Evolutionary conservation across 805 yeast species (phyloP).

Genomic region (Ogataea paradorogensis): DNA sequence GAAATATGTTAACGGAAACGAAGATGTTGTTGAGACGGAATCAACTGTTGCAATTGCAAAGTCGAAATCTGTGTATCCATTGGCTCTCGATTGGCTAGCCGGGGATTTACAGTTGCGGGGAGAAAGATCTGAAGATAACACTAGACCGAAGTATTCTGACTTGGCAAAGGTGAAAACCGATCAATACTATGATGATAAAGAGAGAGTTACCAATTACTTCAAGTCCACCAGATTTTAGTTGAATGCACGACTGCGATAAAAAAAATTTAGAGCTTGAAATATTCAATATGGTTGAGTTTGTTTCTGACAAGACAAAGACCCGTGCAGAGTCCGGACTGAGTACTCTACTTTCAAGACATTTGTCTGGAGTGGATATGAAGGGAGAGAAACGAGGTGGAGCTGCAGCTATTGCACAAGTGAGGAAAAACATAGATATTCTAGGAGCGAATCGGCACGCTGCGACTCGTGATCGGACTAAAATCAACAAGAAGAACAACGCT

Average conservation of each 20-base stretch:
- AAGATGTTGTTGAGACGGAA: constrained; percentile 14
- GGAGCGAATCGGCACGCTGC: constrained; percentile 8
- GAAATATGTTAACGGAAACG: constrained; percentile 27
- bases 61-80: constrained; percentile 62
- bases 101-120: constrained; percentile 55
- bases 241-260: constrained; percentile 5
- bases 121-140: constrained; percentile 44
- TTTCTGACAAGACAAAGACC: constrained; percentile 11
- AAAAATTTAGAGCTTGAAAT: constrained; percentile 3
- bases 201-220: constrained; percentile 48
- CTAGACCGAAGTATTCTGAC: constrained; percentile 55
- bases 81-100: constrained; percentile 66
- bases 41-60: constrained; percentile 36
- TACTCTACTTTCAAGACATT: constrained; percentile 25
- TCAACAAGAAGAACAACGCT: constrained; percentile 13
- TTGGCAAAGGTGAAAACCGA: constrained; percentile 38
- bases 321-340: constrained; percentile 26
- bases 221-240: constrained; percentile 40
- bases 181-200: constrained; percentile 44
- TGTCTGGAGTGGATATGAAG: constrained; percentile 18
- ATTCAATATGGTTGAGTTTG: constrained; percentile 5
- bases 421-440: constrained; percentile 16
- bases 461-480: constrained; percentile 3
- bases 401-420: constrained; percentile 25
- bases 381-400: constrained; percentile 20